A percentile compares a stretch with the other conserved stretches of the same genome.
Evolutionary conservation across 352 stramenopile species (phyloP).

Genomic region (Nothophytophthora sp.): DNA sequence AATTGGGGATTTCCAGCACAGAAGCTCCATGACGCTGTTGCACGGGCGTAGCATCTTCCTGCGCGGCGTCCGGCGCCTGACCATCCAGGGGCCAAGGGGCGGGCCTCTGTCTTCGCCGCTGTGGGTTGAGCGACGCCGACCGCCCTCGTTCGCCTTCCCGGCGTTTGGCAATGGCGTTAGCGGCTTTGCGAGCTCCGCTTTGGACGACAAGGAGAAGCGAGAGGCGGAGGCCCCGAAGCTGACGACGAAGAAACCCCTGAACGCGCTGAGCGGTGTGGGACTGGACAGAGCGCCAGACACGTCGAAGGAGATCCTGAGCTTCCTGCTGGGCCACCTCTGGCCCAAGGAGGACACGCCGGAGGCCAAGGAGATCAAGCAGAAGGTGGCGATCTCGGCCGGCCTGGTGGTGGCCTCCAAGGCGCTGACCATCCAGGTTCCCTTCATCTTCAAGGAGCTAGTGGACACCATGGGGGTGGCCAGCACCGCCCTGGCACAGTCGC

Average conservation of each 20-base stretch:
- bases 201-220: conserved; percentile 20
- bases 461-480: conserved; percentile 68
- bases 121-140: background rate
- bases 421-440: conserved; percentile 96
- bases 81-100: conserved; percentile 8
- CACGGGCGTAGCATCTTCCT: conserved; percentile 42
- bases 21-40: conserved; percentile 40
- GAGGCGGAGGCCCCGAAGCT: conserved; percentile 10
- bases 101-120: background rate
- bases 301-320: conserved; percentile 61
- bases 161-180: conserved; percentile 20
- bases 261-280: conserved; percentile 23
- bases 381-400: conserved; percentile 80
- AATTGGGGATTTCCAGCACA: no score
- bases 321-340: conserved; percentile 67
- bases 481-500: conserved; percentile 27
- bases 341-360: conserved; percentile 56
- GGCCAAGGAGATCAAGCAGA: conserved; percentile 70
- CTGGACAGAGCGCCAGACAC: conserved; percentile 32
- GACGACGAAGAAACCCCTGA: conserved; percentile 9
- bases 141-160: conserved; percentile 7
- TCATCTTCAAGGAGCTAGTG: conserved; percentile 97
- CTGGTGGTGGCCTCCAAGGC: conserved; percentile 92
- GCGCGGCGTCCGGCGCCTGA: conserved; percentile 33
- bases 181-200: conserved; percentile 33